Percentiles rank a stretch among this genome's conserved stretches.
Evolutionary conservation across 345 rosid species (phyloP).

Genomic region (Pseudoturritis turrita): DNA sequence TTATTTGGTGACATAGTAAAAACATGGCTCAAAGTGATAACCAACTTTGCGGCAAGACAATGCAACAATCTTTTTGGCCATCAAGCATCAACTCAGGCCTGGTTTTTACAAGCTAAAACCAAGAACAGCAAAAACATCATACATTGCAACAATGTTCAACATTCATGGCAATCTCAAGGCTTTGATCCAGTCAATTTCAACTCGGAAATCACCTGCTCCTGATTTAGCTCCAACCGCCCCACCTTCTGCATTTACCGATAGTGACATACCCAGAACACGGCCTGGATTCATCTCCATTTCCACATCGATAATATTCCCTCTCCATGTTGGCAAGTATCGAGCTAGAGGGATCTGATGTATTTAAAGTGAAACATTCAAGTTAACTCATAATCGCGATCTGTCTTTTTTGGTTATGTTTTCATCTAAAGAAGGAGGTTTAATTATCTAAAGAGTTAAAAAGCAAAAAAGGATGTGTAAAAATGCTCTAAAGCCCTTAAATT

Average conservation of each 20-base stretch:
- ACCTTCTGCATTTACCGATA: slow-evolving; percentile 85
- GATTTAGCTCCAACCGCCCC: slow-evolving; percentile 67
- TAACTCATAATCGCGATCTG: background rate
- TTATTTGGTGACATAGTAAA: background rate
- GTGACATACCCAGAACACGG: slow-evolving; percentile 80
- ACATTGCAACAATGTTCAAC: slow-evolving; percentile 1
- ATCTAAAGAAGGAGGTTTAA: background rate
- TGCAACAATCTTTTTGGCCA: background rate
- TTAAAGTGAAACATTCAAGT: background rate
- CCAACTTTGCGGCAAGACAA: background rate
- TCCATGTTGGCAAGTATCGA: slow-evolving; percentile 86
- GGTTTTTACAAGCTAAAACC: slow-evolving; percentile 7
- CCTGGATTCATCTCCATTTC: slow-evolving; percentile 83
- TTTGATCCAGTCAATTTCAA: slow-evolving; percentile 88
- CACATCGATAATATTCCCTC: slow-evolving; percentile 83
- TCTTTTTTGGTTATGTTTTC: background rate
- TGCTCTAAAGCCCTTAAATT: background rate
- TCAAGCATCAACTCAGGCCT: slow-evolving; percentile 14
- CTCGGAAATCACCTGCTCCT: slow-evolving; percentile 83
- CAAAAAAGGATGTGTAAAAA: background rate
- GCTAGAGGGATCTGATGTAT: slow-evolving; percentile 71
- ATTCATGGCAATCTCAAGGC: slow-evolving; percentile 42
- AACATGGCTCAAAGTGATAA: background rate
- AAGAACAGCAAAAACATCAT: slow-evolving; percentile 12
- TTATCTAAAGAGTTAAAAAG: background rate